These are phyloP conservation scores for Candida ficus DNA, from an alignment of 805 yeast species.

Conservation along the genomic window DNA sequence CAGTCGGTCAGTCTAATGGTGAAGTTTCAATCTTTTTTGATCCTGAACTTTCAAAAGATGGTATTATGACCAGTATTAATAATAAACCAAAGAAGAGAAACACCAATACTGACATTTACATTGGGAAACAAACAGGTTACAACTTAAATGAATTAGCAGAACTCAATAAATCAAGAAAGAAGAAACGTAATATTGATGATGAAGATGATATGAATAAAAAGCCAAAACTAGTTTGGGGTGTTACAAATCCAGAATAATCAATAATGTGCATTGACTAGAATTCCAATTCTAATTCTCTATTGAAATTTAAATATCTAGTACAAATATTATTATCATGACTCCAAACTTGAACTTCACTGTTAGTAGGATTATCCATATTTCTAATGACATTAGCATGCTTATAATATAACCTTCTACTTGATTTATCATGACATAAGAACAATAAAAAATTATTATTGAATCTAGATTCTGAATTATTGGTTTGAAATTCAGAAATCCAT, in stretches of 20 bases:
- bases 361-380: neutral
- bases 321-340: slow-evolving; percentile 2
- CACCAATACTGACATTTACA: slow-evolving; percentile 8
- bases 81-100: slow-evolving; percentile 19
- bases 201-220: neutral
- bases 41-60: slow-evolving; percentile 17
- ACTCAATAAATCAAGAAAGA: slow-evolving; percentile 11
- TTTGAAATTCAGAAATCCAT: slow-evolving; percentile 21
- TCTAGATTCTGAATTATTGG: slow-evolving; percentile 1
- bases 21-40: slow-evolving; percentile 14
- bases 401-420: slow-evolving; percentile 13
- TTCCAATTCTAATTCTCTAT: slow-evolving; percentile 3
- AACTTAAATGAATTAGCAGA: slow-evolving; percentile 18
- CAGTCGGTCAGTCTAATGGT: slow-evolving; percentile 19
- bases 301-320: slow-evolving; percentile 1
- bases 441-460: slow-evolving; percentile 10
- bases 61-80: slow-evolving; percentile 15
- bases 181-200: neutral
- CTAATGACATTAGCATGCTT: slow-evolving; percentile 1
- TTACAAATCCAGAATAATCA: slow-evolving; percentile 1
- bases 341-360: slow-evolving; percentile 11
- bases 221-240: slow-evolving; percentile 15
- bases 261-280: neutral
- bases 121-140: slow-evolving; percentile 10
- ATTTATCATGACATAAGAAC: slow-evolving; percentile 17